These are phyloP conservation scores for Fraxinus baroniana DNA, from an alignment of 305 asterid genomes.

Conservation along the genomic window DNA sequence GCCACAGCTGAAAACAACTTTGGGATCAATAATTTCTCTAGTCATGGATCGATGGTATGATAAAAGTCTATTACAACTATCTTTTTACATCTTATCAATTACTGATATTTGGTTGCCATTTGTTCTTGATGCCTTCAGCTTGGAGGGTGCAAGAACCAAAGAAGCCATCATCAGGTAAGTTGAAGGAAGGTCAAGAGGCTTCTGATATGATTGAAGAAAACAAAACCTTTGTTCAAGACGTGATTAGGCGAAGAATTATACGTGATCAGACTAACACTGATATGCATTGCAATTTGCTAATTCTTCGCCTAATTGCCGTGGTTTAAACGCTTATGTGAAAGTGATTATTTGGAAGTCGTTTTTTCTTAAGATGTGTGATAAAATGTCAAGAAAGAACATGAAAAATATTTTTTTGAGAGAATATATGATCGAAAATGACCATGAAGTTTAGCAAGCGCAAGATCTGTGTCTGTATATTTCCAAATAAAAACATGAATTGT, in stretches of 20 bases:
- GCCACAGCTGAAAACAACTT: neutral
- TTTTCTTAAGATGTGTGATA: no score
- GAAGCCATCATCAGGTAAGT: constrained; percentile 14
- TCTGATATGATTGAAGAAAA: constrained; percentile 18
- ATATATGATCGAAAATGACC: no score
- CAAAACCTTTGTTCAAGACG: neutral
- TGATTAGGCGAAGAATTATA: no score
- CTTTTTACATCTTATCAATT: neutral
- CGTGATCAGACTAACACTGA: neutral
- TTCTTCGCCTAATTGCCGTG: neutral
- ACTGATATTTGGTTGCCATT: constrained; percentile 5
- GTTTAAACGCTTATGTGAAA: no score
- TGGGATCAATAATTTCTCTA: neutral
- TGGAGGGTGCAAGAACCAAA: constrained; percentile 13
- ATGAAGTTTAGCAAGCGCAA: no score
- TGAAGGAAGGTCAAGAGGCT: constrained; percentile 10
- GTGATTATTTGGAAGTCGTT: no score
- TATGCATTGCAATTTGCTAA: constrained; percentile 16
- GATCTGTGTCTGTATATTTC: no score
- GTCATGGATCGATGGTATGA: neutral
- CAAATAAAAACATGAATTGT: no score
- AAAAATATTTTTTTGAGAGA: no score
- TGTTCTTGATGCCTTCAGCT: constrained; percentile 7
- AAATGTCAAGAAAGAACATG: no score
- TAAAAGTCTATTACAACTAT: neutral